Evolutionary conservation across 192 early-diverging fungal species (phyloP), one percentile per base, ranked within the genome.

Genomic region (Neocallimastix lanati): DNA sequence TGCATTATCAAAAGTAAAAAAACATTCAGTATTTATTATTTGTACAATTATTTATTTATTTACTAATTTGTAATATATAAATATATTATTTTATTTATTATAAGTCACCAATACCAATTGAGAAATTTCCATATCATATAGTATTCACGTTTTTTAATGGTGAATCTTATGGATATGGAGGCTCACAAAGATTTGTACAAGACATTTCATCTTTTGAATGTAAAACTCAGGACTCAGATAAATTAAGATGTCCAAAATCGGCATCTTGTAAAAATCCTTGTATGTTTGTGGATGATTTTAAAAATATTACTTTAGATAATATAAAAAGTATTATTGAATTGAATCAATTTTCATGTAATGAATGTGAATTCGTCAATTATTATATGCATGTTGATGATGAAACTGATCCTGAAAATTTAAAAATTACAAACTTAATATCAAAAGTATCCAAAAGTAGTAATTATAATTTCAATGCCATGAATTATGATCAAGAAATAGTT

Each of bases 171-270:
- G 92, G 88, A 30, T 92, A 88, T 82, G 87, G 90, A 29, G 94
- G 94, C 15, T 95, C 94, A 2, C 88, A 93, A 81, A 84, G 93
- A 36, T 95, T 95, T 83, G 92, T 94, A 5, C 76, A 92, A 29
- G 93, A 94, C 80, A 89, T 95, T 27, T 81, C 82, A 14, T 84
- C 85, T 6, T 87, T 92, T 78, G 76, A 80, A 28, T 95, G 94
- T 83, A 80, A 83, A 12, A 86, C 86, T 76, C 40, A 79, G 81
- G 4, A 78, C n/a, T n/a, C n/a, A n/a, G n/a, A n/a, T n/a, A n/a
- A n/a, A n/a, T n/a, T n/a, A n/a, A n/a, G n/a, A 6, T 84, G 80
- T 27, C 27, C 29, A 5, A 82, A 84, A 28, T 81, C 86, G 29
- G 85, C 83, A 25, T 95, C 50, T 21, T 67, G 94, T 78, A 67